Percentiles rank a stretch among this genome's conserved stretches.
These are phyloP conservation scores for Pterulicium gracile DNA, from an alignment of 1,284 basidiomycete genomes.

Conservation along the genomic window DNA sequence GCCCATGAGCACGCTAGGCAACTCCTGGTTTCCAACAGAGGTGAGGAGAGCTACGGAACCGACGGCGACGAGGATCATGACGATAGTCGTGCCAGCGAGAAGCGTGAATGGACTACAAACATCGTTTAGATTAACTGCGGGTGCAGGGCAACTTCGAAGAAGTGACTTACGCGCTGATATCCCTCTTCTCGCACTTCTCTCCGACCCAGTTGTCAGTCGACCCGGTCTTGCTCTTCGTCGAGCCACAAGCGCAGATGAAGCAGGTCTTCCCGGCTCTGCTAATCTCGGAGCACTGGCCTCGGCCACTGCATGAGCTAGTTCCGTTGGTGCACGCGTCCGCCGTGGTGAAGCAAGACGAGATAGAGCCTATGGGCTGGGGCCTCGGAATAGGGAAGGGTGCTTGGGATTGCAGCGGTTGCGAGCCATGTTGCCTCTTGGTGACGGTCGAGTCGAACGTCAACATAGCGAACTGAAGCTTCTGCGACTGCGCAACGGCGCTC, in stretches of 20 bases:
- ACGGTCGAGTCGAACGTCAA: slow-evolving; percentile 29
- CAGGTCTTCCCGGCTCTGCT: slow-evolving; percentile 56
- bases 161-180: slow-evolving; percentile 58
- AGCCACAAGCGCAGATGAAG: slow-evolving; percentile 59
- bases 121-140: neutral
- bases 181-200: slow-evolving; percentile 61
- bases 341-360: slow-evolving; percentile 55
- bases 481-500: slow-evolving; percentile 23
- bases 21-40: slow-evolving; percentile 43
- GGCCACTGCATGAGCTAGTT: slow-evolving; percentile 59
- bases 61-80: slow-evolving; percentile 50
- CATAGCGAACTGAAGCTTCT: slow-evolving; percentile 38
- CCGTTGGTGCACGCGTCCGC: slow-evolving; percentile 44
- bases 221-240: slow-evolving; percentile 33
- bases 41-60: slow-evolving; percentile 60
- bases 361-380: slow-evolving; percentile 44
- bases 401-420: slow-evolving; percentile 32
- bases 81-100: slow-evolving; percentile 54
- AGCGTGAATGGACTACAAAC: slow-evolving; percentile 56
- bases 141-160: neutral
- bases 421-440: slow-evolving; percentile 23
- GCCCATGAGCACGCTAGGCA: slow-evolving; percentile 63
- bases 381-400: slow-evolving; percentile 37
- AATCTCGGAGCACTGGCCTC: slow-evolving; percentile 52
- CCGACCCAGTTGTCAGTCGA: slow-evolving; percentile 60